Evolutionary conservation across 495 filamentous ascomycete genomes (phyloP), one percentile per base, ranked within the genome.

Genomic region (Pseudoneurospora amorphoporcata): DNA sequence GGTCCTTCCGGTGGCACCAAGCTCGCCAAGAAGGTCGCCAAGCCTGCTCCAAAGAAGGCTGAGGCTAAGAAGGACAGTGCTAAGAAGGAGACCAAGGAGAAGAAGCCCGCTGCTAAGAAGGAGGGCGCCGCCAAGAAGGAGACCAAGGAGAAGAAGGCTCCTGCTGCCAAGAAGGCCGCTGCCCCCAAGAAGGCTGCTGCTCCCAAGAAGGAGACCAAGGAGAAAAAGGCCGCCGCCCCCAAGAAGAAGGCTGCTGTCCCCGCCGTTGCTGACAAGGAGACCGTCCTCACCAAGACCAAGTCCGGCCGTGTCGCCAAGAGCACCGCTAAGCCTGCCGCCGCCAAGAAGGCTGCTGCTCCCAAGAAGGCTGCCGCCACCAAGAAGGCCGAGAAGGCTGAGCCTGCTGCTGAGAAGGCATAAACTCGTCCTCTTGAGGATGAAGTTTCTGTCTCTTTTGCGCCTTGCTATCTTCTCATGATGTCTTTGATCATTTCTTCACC

Each of bases 1-100:
- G 94, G 94, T 76, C 86, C 92, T 70, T 98, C 95, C 68, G 95
- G 95, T 53, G 92, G 93, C 74, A 93, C 97, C 84, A 99, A 99
- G 90, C 91, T 99, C 61, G 92, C 91, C 39, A 97, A 96, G 90
- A 96, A 97, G 87, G 84, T 72, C 3, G 72, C 85, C 38, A 83
- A 84, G 79, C 75, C 80, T 38, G 78, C 81, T 71, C 77, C 74
- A 19, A 76, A 80, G 45, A 82, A 83, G 76, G 75, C 84, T 45
- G 78, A 87, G 68, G 79, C 83, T 45, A 85, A 88, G 80, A 87
- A 86, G 79, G 83, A 82, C 17, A 77, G 79, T 37, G 77, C 81
- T 8, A 82, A 81, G 71, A 79, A 80, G 79, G 79, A 85, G 78
- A 37, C 77, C 76, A 72, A 75, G 74, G 77, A 79, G 71, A 82